These are phyloP conservation scores for Colletotrichum musae DNA, from an alignment of 2,329 filamentous ascomycete genomes.

Conservation along the genomic window DNA sequence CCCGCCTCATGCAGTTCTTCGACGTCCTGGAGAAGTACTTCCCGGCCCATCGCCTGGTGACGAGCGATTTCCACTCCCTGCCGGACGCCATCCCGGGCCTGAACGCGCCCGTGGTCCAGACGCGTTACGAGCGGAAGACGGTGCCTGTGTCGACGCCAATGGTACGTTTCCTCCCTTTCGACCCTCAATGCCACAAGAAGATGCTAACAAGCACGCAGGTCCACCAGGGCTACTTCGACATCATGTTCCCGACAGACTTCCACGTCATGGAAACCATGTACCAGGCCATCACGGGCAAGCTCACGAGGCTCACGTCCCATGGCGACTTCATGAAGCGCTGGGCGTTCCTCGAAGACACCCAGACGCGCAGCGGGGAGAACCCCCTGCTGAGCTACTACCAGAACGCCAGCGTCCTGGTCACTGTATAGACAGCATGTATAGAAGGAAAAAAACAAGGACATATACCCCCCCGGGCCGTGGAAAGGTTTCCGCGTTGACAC, in stretches of 20 bases:
- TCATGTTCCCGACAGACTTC: conserved; percentile 98
- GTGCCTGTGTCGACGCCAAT: conserved; percentile 92
- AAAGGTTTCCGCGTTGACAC: conserved; percentile 4
- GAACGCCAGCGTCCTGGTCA: conserved; percentile 94
- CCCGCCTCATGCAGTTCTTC: conserved; percentile 96
- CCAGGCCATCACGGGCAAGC: conserved; percentile 90
- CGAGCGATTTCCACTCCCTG: conserved; percentile 90
- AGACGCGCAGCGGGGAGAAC: conserved; percentile 92
- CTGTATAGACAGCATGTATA: conserved; percentile 68
- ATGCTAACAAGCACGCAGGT: conserved; percentile 68
- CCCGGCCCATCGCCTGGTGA: conserved; percentile 88
- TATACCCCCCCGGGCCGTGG: conserved; percentile 31
- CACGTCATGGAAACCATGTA: conserved; percentile 92
- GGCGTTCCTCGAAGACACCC: conserved; percentile 91
- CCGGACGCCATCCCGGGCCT: conserved; percentile 87
- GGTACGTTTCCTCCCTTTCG: conserved; percentile 65
- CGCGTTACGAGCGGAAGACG: conserved; percentile 86
- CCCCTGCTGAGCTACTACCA: conserved; percentile 93
- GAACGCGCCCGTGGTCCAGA: conserved; percentile 97
- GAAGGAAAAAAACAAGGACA: conserved; percentile 13
- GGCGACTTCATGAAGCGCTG: conserved; percentile 92
- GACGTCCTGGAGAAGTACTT: conserved; percentile 90
- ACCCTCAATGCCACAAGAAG: conserved; percentile 18
- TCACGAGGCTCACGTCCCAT: conserved; percentile 88
- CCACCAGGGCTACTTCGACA: conserved; percentile 98